Evolutionary conservation across 106 monocot species (phyloP), one percentile per base, ranked within the genome.

Genomic region (Ottelia alismoides): DNA sequence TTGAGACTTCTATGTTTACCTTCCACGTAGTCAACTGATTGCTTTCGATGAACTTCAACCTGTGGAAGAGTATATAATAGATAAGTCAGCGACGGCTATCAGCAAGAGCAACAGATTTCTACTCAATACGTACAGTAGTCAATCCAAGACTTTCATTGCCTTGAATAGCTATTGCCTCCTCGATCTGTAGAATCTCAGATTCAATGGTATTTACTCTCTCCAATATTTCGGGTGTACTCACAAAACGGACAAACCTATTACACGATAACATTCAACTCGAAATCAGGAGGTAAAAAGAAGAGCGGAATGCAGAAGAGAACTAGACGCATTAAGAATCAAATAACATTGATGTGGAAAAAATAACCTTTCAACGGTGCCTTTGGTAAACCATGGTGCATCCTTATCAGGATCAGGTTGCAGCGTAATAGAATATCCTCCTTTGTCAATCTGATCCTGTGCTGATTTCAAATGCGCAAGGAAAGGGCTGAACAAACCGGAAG

Each of bases 191-290:
- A 25, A 85, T 91, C 53, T 91, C 90, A 9, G 65, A 67, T 47
- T 85, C 90, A 54, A 85, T 61, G 1, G 72, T 81, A 40, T 71
- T 78, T 18, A 85, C 81, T 44, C 90, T 67, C 57, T 91, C 90
- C 52, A 91, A 47, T 43, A 91, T 73, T 43, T 85, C 84, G 7
- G 90, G 90, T 30, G 90, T 81, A 72, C 81, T 91, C 64, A 91
- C 85, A 64, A 81, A 91, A 10, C 90, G 80, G 31, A 91, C 85
- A 75, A 91, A 91, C 72, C 59, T 60, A 60, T n/a, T n/a, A n/a
- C n/a, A n/a, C n/a, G n/a, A n/a, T n/a, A n/a, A n/a, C n/a, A n/a
- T n/a, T n/a, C n/a, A n/a, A n/a, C n/a, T n/a, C n/a, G n/a, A n/a
- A n/a, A n/a, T n/a, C n/a, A n/a, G n/a, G n/a, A n/a, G n/a, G n/a